Evolutionary conservation across 805 yeast species (phyloP).

Genomic region (Hemisphaericaspora nanyangensis): DNA sequence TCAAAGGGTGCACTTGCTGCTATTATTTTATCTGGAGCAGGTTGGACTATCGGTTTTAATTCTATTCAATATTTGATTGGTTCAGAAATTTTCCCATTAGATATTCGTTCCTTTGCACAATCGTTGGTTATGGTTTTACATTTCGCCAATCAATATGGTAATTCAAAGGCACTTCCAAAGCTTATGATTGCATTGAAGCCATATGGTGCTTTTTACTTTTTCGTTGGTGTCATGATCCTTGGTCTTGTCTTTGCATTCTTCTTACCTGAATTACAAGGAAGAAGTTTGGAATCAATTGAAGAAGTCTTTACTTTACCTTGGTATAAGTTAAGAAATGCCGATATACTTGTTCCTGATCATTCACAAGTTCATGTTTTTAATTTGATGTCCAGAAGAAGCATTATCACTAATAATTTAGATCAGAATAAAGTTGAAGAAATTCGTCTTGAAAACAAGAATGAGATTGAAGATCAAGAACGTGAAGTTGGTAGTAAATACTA

Average conservation of each 20-base stretch:
- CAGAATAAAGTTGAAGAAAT: not conserved
- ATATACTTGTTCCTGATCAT: slow-evolving; percentile 47
- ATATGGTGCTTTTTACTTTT: slow-evolving; percentile 51
- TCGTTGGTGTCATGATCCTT: slow-evolving; percentile 36
- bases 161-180: slow-evolving; percentile 48
- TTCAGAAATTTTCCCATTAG: slow-evolving; percentile 51
- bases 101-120: slow-evolving; percentile 44
- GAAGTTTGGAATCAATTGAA: slow-evolving; percentile 47
- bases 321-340: slow-evolving; percentile 49
- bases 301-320: slow-evolving; percentile 49
- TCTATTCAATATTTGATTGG: slow-evolving; percentile 49
- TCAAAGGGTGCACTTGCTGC: slow-evolving; percentile 47
- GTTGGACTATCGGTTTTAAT: slow-evolving; percentile 58
- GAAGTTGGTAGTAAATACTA: too few relatives aligned
- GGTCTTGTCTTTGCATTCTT: slow-evolving; percentile 42
- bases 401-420: not conserved
- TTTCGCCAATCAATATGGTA: slow-evolving; percentile 52
- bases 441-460: not conserved
- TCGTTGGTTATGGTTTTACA: slow-evolving; percentile 51
- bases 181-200: slow-evolving; percentile 43
- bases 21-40: slow-evolving; percentile 45
- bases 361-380: slow-evolving; percentile 33
- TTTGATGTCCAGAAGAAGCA: slow-evolving; percentile 12
- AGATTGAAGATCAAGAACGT: too few relatives aligned
- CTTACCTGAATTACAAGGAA: slow-evolving; percentile 45